Conservation (phyloP, 495 filamentous ascomycete species). For the Xylaria nigripes region DNA sequence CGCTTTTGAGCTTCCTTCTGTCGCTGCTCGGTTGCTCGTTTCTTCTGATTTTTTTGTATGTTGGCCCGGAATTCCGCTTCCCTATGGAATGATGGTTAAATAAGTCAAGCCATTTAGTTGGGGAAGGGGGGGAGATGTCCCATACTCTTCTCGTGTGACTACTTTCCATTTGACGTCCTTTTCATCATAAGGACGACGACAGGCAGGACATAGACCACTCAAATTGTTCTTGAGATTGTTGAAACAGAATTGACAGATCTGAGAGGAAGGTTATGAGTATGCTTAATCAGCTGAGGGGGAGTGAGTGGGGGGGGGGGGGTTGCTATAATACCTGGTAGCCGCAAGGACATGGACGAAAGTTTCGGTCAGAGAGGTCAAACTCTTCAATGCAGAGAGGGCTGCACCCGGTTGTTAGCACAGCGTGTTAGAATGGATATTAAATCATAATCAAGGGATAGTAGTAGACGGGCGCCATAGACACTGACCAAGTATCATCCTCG, state of each 20-base stretch:
- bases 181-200: constrained; percentile 88
- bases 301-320: not conserved
- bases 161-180: constrained; percentile 94
- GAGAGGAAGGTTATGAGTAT: constrained; percentile 1
- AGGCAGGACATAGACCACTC: constrained; percentile 93
- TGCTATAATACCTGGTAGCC: constrained; percentile 79
- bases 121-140: constrained; percentile 10
- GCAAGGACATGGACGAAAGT: constrained; percentile 95
- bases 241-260: constrained; percentile 99
- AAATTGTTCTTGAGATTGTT: constrained; percentile 96
- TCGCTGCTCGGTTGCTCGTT: constrained; percentile 71
- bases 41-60: constrained; percentile 80
- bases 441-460: not conserved
- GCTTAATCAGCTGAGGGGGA: constrained; percentile 11
- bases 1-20: constrained; percentile 94
- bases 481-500: constrained; percentile 86
- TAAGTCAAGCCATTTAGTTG: not conserved
- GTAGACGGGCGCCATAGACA: constrained; percentile 1
- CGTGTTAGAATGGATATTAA: not conserved
- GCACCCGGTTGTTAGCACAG: constrained; percentile 14
- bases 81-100: constrained; percentile 29
- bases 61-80: constrained; percentile 69
- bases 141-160: constrained; percentile 87
- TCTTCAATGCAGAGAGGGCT: constrained; percentile 98
- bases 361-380: constrained; percentile 92